Conservation (phyloP, 1,139 yeast genomes). For the Nakaseomyces bracarensis region DNA sequence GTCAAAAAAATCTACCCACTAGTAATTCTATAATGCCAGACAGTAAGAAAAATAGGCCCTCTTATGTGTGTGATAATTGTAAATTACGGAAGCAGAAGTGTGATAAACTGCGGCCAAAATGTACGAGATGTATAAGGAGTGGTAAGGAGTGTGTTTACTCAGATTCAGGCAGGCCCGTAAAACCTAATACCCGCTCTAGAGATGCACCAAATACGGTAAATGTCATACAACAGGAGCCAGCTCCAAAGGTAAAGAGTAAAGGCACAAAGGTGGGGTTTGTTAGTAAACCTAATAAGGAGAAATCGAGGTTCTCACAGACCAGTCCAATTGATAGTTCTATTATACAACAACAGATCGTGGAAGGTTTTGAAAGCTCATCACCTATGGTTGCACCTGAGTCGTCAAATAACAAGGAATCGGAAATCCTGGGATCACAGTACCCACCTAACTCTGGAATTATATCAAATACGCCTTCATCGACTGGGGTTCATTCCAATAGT, state of each 20-base stretch:
- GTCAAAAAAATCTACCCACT: too few relatives aligned
- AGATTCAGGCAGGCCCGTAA: neutral
- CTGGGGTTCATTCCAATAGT: neutral
- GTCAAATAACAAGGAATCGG: neutral
- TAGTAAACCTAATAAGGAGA: neutral
- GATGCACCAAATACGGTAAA: neutral
- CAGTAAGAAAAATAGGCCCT: neutral
- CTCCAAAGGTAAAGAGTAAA: neutral
- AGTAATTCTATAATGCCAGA: too few relatives aligned
- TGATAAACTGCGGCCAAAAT: conserved; percentile 17
- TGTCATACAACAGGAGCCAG: neutral
- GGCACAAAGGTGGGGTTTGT: neutral
- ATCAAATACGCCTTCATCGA: neutral
- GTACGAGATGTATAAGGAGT: conserved; percentile 15
- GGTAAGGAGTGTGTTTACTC: conserved; percentile 13
- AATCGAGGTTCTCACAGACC: too few relatives aligned
- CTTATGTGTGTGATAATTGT: conserved; percentile 17
- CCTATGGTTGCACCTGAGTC: neutral
- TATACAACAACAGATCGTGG: neutral
- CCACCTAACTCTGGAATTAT: neutral
- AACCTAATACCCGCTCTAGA: neutral
- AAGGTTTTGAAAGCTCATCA: too few relatives aligned
- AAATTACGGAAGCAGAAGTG: conserved; percentile 16
- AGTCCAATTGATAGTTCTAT: too few relatives aligned
- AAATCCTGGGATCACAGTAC: neutral